Percentiles rank a stretch among this genome's conserved stretches.
Evolutionary conservation across 2,329 filamentous ascomycete genomes (phyloP).

Genomic region (Fusarium bulbicola): DNA sequence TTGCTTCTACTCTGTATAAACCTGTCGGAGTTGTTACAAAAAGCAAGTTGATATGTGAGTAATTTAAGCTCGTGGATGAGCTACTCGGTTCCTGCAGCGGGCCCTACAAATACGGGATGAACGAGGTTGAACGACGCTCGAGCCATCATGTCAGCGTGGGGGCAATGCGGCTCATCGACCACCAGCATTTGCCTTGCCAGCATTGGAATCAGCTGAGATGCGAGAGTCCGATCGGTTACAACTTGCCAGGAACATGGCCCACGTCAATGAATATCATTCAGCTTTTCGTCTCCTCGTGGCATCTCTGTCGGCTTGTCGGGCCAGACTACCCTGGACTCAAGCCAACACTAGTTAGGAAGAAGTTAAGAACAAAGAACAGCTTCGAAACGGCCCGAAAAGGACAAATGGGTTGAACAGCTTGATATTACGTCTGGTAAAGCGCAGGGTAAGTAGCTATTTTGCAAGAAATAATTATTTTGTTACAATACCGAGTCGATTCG

Average conservation of each 20-base stretch:
- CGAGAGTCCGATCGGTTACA: background rate
- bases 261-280: background rate
- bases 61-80: background rate
- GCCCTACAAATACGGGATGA: background rate
- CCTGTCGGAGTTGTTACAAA: no score
- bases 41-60: background rate
- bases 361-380: background rate
- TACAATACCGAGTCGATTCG: rapidly evolving
- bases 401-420: no score
- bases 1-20: rapidly evolving
- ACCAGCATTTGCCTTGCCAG: background rate
- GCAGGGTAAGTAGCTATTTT: no score
- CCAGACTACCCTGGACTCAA: background rate
- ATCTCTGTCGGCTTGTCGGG: background rate
- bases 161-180: background rate
- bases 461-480: no score
- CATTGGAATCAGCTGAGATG: background rate
- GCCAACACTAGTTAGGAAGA: background rate
- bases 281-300: background rate
- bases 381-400: background rate
- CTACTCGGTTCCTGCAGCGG: background rate
- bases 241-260: background rate
- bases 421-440: no score
- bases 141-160: background rate
- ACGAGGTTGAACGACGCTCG: background rate